Evolutionary conservation across 2,329 filamentous ascomycete species (phyloP).

Genomic region (Botrytis paeoniae): DNA sequence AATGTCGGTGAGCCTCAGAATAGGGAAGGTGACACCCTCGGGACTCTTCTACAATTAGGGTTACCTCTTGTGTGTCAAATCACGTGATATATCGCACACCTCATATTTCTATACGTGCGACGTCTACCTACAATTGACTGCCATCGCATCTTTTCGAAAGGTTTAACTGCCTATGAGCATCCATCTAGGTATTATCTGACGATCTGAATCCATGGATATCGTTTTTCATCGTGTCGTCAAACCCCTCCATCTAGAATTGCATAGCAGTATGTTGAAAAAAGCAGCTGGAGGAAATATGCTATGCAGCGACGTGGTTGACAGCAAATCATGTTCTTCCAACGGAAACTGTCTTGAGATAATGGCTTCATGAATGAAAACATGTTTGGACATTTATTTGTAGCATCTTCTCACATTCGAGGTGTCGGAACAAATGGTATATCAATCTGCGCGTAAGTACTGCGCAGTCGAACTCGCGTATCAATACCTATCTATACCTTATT

Average conservation of each 20-base stretch:
- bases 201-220: background rate
- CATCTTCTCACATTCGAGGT: background rate
- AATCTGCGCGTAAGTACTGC: background rate
- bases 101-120: background rate
- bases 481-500: background rate
- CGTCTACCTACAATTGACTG: background rate
- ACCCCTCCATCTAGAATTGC: background rate
- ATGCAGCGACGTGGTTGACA: background rate
- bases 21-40: background rate
- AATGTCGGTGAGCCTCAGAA: background rate
- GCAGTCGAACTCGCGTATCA: background rate
- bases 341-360: background rate
- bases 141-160: background rate
- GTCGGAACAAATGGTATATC: background rate
- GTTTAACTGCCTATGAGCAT: background rate
- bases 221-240: background rate
- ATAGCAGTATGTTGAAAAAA: background rate
- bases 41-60: background rate
- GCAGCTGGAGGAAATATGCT: background rate
- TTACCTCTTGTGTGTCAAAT: rapidly evolving
- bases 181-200: background rate
- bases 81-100: background rate
- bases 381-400: background rate
- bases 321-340: background rate
- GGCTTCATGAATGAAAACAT: background rate